Percentiles rank a stretch among this genome's conserved stretches.
phyloP scores from a whole-genome alignment of 2,329 filamentous ascomycete genomes.

The Sclerotinia minor region DNA sequence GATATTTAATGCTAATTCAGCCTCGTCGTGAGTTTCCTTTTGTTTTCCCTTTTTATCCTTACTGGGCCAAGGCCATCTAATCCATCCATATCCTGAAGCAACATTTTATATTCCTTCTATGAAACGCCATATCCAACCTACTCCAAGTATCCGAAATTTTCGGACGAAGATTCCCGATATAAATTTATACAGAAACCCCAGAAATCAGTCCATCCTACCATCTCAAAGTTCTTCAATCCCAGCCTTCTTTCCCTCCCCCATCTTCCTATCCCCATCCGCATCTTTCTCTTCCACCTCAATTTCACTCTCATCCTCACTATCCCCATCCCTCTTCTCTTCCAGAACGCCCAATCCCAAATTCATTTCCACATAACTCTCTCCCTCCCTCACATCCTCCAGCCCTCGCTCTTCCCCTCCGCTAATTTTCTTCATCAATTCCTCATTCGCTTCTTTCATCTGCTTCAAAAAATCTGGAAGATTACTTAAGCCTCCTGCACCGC shows the following conservation, averaged over 20 bases:
- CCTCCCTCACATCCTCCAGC: conserved; percentile 24
- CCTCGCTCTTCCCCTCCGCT: conserved; percentile 25
- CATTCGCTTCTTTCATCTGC: conserved; percentile 33
- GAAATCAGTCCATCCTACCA: not conserved
- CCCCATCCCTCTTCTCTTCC: conserved; percentile 29
- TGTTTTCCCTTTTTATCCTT: not conserved
- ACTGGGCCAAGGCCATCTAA: not conserved
- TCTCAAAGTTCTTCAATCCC: conserved; percentile 20
- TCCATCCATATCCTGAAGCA: not conserved
- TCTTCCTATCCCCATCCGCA: conserved; percentile 15
- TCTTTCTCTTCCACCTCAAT: conserved; percentile 13
- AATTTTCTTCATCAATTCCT: conserved; percentile 28
- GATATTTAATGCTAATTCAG: not conserved
- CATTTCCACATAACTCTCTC: conserved; percentile 30
- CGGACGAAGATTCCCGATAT: not conserved
- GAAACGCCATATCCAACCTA: not conserved
- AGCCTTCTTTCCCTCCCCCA: conserved; percentile 12
- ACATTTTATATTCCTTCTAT: not conserved
- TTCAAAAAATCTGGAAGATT: conserved; percentile 30
- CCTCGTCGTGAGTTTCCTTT: not conserved
- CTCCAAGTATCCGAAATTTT: not conserved
- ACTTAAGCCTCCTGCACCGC: conserved; percentile 3
- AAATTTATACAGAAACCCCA: conserved; percentile 2
- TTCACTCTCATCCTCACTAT: not conserved
- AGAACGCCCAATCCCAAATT: conserved; percentile 32